These are phyloP conservation scores for Cytospora leucostoma DNA, from an alignment of 2,329 filamentous ascomycete genomes.

Conservation along the genomic window DNA sequence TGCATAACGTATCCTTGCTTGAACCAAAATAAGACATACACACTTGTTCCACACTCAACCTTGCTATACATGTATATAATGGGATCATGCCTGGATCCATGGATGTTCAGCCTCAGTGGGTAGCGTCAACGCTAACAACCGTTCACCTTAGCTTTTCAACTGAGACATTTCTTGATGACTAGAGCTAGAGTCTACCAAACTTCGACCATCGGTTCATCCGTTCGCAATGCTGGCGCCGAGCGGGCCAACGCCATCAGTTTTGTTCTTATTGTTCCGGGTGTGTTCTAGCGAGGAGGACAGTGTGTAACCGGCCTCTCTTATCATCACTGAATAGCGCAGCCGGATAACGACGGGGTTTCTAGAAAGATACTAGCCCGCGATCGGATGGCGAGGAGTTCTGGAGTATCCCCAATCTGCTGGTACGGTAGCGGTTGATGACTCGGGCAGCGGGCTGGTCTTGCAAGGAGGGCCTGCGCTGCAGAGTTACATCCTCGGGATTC, in stretches of 20 bases:
- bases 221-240: background rate
- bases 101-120: background rate
- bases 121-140: background rate
- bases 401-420: conserved; percentile 13
- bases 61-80: background rate
- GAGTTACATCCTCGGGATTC: background rate
- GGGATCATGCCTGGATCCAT: background rate
- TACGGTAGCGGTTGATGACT: background rate
- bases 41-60: background rate
- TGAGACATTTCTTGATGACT: too few relatives aligned
- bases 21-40: background rate
- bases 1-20: background rate
- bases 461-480: background rate
- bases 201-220: background rate
- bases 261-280: background rate
- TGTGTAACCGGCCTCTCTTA: background rate
- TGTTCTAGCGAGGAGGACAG: background rate
- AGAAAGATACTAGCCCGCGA: background rate
- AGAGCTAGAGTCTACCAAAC: background rate
- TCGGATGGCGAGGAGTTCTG: conserved; percentile 1
- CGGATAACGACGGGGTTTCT: conserved; percentile 1
- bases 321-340: background rate
- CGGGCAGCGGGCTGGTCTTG: background rate
- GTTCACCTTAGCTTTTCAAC: background rate
- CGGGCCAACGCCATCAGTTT: background rate